These are phyloP conservation scores for Babesia sp. DNA, from an alignment of 169 alveolate species.

Conservation along the genomic window DNA sequence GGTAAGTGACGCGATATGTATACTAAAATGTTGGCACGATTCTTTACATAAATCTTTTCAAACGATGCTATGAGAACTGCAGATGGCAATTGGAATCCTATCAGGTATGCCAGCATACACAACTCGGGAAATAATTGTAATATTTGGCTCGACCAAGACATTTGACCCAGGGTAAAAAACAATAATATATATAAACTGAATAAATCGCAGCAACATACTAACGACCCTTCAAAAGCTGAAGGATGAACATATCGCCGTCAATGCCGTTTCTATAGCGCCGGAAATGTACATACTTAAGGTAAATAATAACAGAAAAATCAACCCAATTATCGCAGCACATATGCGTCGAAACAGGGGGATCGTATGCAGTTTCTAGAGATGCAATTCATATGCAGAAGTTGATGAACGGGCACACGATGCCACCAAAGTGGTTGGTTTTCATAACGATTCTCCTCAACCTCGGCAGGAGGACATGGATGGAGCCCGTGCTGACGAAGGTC, in stretches of 20 bases:
- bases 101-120: constrained; percentile 71
- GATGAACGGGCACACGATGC: constrained; percentile 33
- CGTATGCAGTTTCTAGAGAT: constrained; percentile 46
- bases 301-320: neutral
- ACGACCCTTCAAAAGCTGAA: constrained; percentile 54
- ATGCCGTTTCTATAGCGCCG: constrained; percentile 59
- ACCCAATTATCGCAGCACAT: constrained; percentile 35
- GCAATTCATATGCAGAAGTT: constrained; percentile 36
- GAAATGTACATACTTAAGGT: constrained; percentile 66
- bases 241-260: constrained; percentile 43
- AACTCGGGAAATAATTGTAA: constrained; percentile 72
- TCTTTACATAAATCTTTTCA: neutral
- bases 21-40: neutral
- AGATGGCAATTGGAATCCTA: constrained; percentile 69
- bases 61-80: neutral
- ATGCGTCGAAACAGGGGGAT: constrained; percentile 63
- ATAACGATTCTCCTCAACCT: neutral
- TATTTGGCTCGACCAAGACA: constrained; percentile 77
- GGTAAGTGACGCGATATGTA: constrained; percentile 38
- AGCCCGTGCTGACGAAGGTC: constrained; percentile 73
- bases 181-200: neutral
- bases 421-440: constrained; percentile 54
- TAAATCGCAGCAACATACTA: constrained; percentile 35
- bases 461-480: constrained; percentile 76
- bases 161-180: constrained; percentile 64